Percentiles rank a stretch among this genome's conserved stretches.
Evolutionary conservation across 2,329 filamentous ascomycete species (phyloP).

Genomic region (Talaromyces islandicus): DNA sequence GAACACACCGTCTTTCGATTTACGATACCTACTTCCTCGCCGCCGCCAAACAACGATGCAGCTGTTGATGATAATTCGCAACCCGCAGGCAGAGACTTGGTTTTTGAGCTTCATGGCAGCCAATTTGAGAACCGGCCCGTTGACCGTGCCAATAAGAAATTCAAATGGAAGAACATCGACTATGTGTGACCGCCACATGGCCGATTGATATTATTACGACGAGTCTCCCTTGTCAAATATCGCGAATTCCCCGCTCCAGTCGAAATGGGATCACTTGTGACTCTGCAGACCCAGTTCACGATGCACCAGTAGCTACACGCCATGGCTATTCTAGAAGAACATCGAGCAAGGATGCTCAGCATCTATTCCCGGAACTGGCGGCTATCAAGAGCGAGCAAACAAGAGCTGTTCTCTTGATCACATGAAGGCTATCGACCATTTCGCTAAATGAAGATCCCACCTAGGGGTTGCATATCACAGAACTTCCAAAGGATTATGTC

Average conservation of each 20-base stretch:
- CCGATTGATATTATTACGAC: background rate
- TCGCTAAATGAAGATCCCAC: background rate
- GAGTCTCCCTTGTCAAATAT: background rate
- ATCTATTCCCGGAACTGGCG: background rate
- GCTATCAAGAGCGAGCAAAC: background rate
- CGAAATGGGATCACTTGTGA: background rate
- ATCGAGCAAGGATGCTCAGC: background rate
- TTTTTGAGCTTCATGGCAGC: constrained; percentile 81
- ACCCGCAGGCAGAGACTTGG: constrained; percentile 43
- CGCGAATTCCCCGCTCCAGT: background rate
- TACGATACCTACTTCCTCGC: constrained; percentile 50
- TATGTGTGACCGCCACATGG: constrained; percentile 53
- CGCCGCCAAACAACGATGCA: constrained; percentile 14
- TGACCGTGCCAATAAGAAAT: constrained; percentile 85
- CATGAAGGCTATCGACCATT: background rate
- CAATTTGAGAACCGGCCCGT: constrained; percentile 78
- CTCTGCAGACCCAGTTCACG: background rate
- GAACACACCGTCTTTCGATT: constrained; percentile 83
- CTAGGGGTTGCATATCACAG: background rate
- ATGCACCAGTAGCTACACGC: background rate
- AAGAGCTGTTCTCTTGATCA: background rate
- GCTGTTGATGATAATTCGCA: constrained; percentile 14
- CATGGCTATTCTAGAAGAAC: background rate
- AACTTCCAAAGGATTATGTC: background rate
- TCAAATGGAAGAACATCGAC: constrained; percentile 74